Conservation (phyloP, 2,329 filamentous ascomycete genomes). For the Fusarium robinianum region DNA sequence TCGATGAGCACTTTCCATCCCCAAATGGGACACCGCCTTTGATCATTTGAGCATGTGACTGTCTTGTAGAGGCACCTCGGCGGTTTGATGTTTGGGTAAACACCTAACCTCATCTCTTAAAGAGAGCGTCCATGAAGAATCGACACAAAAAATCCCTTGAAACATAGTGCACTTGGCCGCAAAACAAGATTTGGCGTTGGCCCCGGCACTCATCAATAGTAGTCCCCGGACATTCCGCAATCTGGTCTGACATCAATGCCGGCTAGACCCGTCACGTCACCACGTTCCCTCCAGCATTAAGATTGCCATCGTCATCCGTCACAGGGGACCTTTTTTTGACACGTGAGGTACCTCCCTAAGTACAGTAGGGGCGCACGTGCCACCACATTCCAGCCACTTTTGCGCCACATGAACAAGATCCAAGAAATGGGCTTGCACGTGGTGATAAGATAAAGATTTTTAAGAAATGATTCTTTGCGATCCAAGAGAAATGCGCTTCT, state of each 20-base stretch:
- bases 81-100: too few relatives aligned
- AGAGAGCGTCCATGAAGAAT: too few relatives aligned
- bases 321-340: slow-evolving; percentile 6
- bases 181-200: slow-evolving; percentile 22
- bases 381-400: too few relatives aligned
- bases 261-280: slow-evolving; percentile 12
- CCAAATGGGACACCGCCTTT: slow-evolving; percentile 27
- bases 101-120: too few relatives aligned
- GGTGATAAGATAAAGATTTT: slow-evolving; percentile 42
- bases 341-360: slow-evolving; percentile 5
- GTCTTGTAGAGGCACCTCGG: slow-evolving; percentile 18
- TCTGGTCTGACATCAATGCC: slow-evolving; percentile 18
- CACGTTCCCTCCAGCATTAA: too few relatives aligned
- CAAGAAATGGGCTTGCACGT: slow-evolving; percentile 29
- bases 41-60: slow-evolving; percentile 25
- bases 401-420: slow-evolving; percentile 19
- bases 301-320: slow-evolving; percentile 2
- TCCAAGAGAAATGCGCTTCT: too few relatives aligned
- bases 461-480: slow-evolving; percentile 39
- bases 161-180: too few relatives aligned
- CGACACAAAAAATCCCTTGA: too few relatives aligned
- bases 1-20: slow-evolving; percentile 1
- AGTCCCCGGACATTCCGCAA: slow-evolving; percentile 23
- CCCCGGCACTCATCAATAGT: slow-evolving; percentile 5
- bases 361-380: slow-evolving; percentile 14